Conservation (phyloP, 345 rosid species). For the Acer campestre region DNA sequence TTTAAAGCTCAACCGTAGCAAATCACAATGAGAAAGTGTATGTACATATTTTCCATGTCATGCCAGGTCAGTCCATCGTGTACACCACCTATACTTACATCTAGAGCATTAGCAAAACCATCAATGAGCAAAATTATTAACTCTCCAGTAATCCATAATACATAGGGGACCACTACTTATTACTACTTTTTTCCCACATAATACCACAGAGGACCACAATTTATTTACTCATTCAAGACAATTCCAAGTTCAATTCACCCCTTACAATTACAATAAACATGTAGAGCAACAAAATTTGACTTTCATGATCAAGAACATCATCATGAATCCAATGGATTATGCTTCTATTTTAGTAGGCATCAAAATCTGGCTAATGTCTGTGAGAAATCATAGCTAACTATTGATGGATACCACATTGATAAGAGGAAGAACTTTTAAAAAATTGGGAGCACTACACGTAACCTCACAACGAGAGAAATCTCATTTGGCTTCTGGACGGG, state of each 20-base stretch:
- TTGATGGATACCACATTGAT: not conserved
- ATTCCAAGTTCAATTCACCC: not conserved
- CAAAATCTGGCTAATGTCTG: not conserved
- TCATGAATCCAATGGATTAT: not conserved
- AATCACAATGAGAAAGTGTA: not conserved
- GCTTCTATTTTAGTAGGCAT: not conserved
- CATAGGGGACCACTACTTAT: not conserved
- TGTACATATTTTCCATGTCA: not conserved
- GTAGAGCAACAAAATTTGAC: not conserved
- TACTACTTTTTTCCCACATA: not conserved
- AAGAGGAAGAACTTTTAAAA: not conserved
- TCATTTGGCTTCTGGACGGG: constrained; percentile 1
- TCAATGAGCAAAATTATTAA: too few species aligned
- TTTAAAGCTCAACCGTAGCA: not conserved
- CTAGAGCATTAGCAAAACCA: not conserved
- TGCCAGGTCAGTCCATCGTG: not conserved
- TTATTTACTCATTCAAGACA: not conserved
- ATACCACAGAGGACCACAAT: not conserved
- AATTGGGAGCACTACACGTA: constrained; percentile 1
- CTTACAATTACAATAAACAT: not conserved
- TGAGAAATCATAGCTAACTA: not conserved
- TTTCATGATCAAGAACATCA: not conserved
- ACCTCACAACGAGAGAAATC: not conserved
- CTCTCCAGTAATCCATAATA: not conserved
- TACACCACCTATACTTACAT: not conserved